Evolutionary conservation across 2,329 filamentous ascomycete species (phyloP), one percentile per base, ranked within the genome.

Genomic region (Lasiodiplodia sp.): DNA sequence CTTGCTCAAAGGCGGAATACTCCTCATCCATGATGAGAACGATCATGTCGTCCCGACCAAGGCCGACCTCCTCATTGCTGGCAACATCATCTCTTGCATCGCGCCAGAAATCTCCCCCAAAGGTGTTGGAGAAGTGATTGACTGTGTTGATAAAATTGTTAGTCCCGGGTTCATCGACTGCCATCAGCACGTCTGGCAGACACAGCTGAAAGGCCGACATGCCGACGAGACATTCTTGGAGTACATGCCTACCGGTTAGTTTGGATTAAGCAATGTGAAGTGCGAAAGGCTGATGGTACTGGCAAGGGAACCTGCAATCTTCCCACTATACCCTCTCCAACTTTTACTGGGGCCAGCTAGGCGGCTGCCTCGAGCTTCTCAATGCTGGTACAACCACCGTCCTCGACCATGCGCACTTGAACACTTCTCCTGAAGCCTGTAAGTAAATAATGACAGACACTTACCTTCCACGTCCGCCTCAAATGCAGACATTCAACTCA

Each of bases 151-250:
- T 65, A 85, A 86, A 72, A 87, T 88, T 64, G 79, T 88, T 67
- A 82, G 82, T 0, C 86, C 86, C 0, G 86, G 86, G 2, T 87
- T 88, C 73, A 78, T 88, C 66, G 85, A 88, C 74, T 87, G 85
- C 0, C 87, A 88, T 70, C 82, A 83, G 2, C 75, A 77, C 70
- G 69, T 72, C 44, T 74, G 86, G 87, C 85, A 88, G 72, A 87
- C 86, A 0, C 85, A 82, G 11, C 82, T 85, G 71, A 86, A 86
- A 71, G 86, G 86, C 0, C 73, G 88, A 1, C 84, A 75, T 7
- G 83, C 85, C 2, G 85, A 89, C 71, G 82, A 84, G 3, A 73
- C 76, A 2, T 71, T 85, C n/a, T 44, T 83, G 3, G 77, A 84
- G 28, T 85, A 85, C 69, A 75, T 82, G 73, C 70, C 76, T 5